These are phyloP conservation scores for Exophiala bonariae DNA, from an alignment of 2,329 filamentous ascomycete species.

Conservation along the genomic window DNA sequence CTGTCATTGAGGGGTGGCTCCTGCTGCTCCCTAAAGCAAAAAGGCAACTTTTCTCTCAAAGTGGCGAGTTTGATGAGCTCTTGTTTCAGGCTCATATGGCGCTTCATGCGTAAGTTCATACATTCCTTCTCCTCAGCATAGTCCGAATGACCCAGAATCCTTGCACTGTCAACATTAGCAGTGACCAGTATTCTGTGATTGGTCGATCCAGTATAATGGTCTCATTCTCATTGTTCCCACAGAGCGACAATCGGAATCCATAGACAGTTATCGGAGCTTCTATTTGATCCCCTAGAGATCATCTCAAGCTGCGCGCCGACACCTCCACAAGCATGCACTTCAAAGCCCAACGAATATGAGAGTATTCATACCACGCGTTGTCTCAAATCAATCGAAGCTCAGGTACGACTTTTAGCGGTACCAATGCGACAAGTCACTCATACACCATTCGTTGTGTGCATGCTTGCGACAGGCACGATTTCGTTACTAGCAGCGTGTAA, in stretches of 20 bases:
- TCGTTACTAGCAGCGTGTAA: conserved; percentile 37
- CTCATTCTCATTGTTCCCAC: conserved; percentile 1
- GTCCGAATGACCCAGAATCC: not conserved
- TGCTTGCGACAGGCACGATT: conserved; percentile 41
- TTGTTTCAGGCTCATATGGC: conserved; percentile 92
- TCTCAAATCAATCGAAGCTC: conserved; percentile 39
- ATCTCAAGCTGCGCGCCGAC: conserved; percentile 38
- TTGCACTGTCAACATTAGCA: not conserved
- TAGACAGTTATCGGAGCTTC: conserved; percentile 41
- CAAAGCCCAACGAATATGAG: conserved; percentile 25
- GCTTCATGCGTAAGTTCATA: conserved; percentile 42
- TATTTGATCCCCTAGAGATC: conserved; percentile 39
- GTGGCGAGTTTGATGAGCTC: conserved; percentile 51
- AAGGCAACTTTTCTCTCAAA: conserved; percentile 32
- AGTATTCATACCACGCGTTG: conserved; percentile 44
- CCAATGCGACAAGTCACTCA: conserved; percentile 38
- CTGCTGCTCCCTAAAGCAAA: conserved; percentile 38
- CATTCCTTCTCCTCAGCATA: not conserved
- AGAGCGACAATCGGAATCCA: conserved; percentile 40
- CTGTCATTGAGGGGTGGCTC: conserved; percentile 40
- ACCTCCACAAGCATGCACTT: conserved; percentile 2
- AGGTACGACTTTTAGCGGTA: conserved; percentile 41
- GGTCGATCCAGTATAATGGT: not conserved
- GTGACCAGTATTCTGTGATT: not conserved
- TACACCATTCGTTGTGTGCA: conserved; percentile 43